These are phyloP conservation scores for Apophysomyces sp. DNA, from an alignment of 371 early-diverging fungal species.

Conservation along the genomic window DNA sequence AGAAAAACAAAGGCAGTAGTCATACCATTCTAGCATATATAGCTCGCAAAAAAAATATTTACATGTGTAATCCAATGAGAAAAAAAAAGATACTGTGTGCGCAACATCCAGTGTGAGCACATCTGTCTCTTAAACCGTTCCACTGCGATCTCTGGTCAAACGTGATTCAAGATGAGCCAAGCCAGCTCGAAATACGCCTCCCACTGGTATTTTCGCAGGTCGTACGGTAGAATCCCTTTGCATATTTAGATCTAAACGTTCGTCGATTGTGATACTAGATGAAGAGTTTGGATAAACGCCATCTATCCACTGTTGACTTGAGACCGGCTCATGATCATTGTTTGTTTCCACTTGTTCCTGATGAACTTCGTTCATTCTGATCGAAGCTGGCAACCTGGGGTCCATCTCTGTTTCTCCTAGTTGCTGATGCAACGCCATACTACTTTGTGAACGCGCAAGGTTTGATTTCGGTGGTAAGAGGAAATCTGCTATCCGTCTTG, in stretches of 20 bases:
- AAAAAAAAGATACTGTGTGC: background rate
- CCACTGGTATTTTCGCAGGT: background rate
- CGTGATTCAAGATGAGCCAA: conserved; percentile 7
- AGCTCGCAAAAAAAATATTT: background rate
- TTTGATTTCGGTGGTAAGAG: conserved; percentile 10
- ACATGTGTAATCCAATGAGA: background rate
- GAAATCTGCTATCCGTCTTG: conserved; percentile 13
- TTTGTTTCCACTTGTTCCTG: background rate
- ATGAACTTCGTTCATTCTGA: background rate
- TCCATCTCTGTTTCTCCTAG: background rate
- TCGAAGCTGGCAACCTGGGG: background rate
- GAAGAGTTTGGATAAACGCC: background rate
- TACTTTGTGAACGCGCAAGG: conserved; percentile 13
- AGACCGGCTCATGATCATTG: background rate
- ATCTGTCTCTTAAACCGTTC: conserved; percentile 10
- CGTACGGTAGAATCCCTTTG: background rate
- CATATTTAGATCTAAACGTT: background rate
- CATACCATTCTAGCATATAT: no score
- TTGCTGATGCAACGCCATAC: conserved; percentile 10
- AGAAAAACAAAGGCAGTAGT: no score
- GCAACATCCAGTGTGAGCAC: background rate
- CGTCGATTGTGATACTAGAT: background rate
- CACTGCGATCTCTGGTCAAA: conserved; percentile 16
- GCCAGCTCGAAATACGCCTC: conserved; percentile 4
- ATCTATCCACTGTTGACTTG: background rate